These are phyloP conservation scores for Xylariaceae sp. DNA, from an alignment of 2,329 filamentous ascomycete genomes.

Conservation along the genomic window DNA sequence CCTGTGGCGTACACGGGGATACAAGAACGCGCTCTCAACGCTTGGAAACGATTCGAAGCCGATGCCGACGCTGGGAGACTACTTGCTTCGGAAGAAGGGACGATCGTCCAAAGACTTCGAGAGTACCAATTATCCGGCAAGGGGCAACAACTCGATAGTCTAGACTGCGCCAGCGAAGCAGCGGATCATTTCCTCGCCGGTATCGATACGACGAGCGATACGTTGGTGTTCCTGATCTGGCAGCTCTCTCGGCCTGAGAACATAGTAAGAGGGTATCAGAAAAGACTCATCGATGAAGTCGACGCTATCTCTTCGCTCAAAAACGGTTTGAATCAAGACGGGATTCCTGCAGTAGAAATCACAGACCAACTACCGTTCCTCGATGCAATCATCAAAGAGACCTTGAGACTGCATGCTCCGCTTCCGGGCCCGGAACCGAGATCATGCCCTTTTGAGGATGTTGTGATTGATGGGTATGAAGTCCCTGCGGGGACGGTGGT, in stretches of 20 bases:
- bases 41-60: slow-evolving; percentile 14
- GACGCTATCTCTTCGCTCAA: slow-evolving; percentile 24
- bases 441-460: slow-evolving; percentile 32
- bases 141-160: slow-evolving; percentile 31
- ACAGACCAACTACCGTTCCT: slow-evolving; percentile 41
- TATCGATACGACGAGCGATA: slow-evolving; percentile 51
- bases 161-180: slow-evolving; percentile 49
- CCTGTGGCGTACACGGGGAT: slow-evolving; percentile 50
- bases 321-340: slow-evolving; percentile 23
- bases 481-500: slow-evolving; percentile 23
- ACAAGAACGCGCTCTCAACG: slow-evolving; percentile 35
- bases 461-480: slow-evolving; percentile 21
- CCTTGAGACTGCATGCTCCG: slow-evolving; percentile 45
- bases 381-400: slow-evolving; percentile 48
- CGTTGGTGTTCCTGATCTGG: slow-evolving; percentile 48
- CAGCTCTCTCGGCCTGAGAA: slow-evolving; percentile 43
- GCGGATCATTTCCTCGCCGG: slow-evolving; percentile 52
- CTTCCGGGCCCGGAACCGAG: slow-evolving; percentile 50
- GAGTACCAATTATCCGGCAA: slow-evolving; percentile 28
- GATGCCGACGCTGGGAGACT: neutral
- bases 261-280: slow-evolving; percentile 39
- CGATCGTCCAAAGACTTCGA: slow-evolving; percentile 39
- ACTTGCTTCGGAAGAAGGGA: slow-evolving; percentile 1
- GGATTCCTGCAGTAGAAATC: slow-evolving; percentile 32
- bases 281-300: slow-evolving; percentile 42